Conservation (phyloP, 345 rosid genomes). For the Lepidium sativum region DNA sequence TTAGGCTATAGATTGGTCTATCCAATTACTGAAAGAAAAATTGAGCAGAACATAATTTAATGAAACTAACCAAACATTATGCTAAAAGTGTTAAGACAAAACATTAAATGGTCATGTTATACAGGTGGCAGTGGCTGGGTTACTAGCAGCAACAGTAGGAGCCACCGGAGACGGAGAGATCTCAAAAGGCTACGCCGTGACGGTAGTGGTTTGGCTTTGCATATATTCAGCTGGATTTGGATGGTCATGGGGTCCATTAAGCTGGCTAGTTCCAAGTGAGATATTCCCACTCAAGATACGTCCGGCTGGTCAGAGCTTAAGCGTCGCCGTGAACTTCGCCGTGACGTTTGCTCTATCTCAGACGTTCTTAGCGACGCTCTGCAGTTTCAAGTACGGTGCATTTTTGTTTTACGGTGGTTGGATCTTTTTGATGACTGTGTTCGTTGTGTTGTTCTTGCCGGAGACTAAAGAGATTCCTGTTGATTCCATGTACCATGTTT, state of each 20-base stretch:
- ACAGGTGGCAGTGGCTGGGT: conserved; percentile 30
- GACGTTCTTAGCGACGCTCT: conserved; percentile 45
- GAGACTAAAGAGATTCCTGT: conserved; percentile 60
- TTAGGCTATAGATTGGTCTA: too few relatives aligned
- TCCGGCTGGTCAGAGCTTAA: conserved; percentile 41
- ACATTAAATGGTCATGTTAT: neutral
- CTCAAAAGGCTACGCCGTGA: conserved; percentile 16
- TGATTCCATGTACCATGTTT: conserved; percentile 53
- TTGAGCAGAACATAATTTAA: too few relatives aligned
- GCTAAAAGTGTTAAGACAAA: neutral
- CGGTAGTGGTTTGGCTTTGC: conserved; percentile 37
- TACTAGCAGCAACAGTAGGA: conserved; percentile 23
- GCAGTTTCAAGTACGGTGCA: conserved; percentile 36
- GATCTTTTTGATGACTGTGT: conserved; percentile 29
- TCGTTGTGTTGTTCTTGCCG: conserved; percentile 33
- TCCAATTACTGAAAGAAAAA: too few relatives aligned
- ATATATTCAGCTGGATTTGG: conserved; percentile 50
- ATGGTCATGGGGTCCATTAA: conserved; percentile 78
- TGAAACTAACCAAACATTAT: too few relatives aligned
- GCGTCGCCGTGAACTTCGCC: conserved; percentile 48
- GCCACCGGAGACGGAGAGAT: conserved; percentile 18
- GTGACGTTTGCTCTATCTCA: conserved; percentile 52
- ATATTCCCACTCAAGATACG: conserved; percentile 52
- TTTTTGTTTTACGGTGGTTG: conserved; percentile 54
- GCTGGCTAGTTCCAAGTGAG: conserved; percentile 66